A percentile compares a stretch with the other conserved stretches of the same genome.
These are phyloP conservation scores for Coemansia furcata DNA, from an alignment of 192 early-diverging fungal species.

Conservation along the genomic window DNA sequence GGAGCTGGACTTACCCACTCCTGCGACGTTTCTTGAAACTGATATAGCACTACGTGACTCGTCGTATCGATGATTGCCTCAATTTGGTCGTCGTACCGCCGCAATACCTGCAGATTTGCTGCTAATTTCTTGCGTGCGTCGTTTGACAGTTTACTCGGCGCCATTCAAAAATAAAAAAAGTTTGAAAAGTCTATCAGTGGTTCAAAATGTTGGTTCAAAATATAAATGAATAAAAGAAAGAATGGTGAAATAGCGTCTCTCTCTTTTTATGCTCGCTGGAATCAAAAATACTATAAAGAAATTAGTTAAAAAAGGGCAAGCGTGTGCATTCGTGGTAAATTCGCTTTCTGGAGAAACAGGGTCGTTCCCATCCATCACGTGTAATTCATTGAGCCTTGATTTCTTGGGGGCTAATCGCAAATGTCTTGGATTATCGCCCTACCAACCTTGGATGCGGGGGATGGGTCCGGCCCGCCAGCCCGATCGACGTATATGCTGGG, in stretches of 20 bases:
- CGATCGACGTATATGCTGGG: neutral
- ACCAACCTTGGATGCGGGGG: neutral
- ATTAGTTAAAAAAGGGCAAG: neutral
- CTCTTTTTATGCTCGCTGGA: too few species aligned
- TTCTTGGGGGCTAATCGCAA: neutral
- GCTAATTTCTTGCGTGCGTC: slow-evolving; percentile 51
- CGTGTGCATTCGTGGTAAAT: neutral
- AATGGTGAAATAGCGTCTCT: neutral
- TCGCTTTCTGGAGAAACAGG: neutral
- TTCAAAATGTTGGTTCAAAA: neutral
- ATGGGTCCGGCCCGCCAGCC: neutral
- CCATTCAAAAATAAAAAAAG: slow-evolving; percentile 17
- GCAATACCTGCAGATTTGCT: slow-evolving; percentile 78
- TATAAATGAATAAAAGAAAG: neutral
- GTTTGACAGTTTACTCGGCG: slow-evolving; percentile 37
- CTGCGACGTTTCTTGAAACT: slow-evolving; percentile 67
- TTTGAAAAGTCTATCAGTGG: neutral
- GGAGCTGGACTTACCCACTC: slow-evolving; percentile 69
- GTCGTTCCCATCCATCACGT: neutral
- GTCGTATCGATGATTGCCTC: slow-evolving; percentile 79
- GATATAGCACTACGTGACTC: slow-evolving; percentile 86
- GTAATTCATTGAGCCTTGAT: neutral
- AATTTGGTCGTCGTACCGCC: slow-evolving; percentile 77
- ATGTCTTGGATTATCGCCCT: neutral
- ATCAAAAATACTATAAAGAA: too few species aligned